These are phyloP conservation scores for Hemileia vastatrix DNA, from an alignment of 1,284 basidiomycete genomes.

Conservation along the genomic window DNA sequence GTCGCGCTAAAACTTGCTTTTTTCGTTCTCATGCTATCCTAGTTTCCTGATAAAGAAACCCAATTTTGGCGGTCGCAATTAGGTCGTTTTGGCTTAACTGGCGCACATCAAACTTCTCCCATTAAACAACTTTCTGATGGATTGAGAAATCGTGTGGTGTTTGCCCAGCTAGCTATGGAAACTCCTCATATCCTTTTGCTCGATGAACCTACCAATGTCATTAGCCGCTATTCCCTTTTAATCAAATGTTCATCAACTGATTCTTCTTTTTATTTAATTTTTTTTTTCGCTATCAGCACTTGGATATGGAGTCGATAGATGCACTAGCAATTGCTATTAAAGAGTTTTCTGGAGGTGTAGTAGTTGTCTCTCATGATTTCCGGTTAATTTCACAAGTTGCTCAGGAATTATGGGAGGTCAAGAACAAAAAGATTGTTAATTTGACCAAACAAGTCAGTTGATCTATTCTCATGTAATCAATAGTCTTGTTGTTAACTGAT, in stretches of 20 bases:
- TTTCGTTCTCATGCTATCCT: not conserved
- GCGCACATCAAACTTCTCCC: slow-evolving; percentile 81
- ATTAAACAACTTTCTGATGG: slow-evolving; percentile 95
- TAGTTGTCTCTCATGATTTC: slow-evolving; percentile 96
- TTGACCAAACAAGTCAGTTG: slow-evolving; percentile 66
- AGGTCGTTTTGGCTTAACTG: slow-evolving; percentile 89
- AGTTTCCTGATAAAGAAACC: slow-evolving; percentile 84
- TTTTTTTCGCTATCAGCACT: slow-evolving; percentile 1
- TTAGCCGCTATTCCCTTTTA: not conserved
- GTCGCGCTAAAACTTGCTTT: not conserved
- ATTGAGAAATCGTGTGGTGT: slow-evolving; percentile 70
- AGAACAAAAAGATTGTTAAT: slow-evolving; percentile 85
- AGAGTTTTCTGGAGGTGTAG: slow-evolving; percentile 92
- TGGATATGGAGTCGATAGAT: slow-evolving; percentile 89
- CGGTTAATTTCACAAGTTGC: slow-evolving; percentile 89
- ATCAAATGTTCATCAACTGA: not conserved
- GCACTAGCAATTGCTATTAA: slow-evolving; percentile 90
- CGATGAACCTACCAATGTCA: slow-evolving; percentile 22
- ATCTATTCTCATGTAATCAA: no score
- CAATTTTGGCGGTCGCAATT: slow-evolving; percentile 89
- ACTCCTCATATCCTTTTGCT: slow-evolving; percentile 46
- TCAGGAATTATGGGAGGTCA: slow-evolving; percentile 97
- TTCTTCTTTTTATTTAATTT: not conserved
- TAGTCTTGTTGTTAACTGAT: no score
- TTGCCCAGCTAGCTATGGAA: slow-evolving; percentile 47